These are phyloP conservation scores for Kazachstania sp. DNA, from an alignment of 1,139 yeast genomes.

Conservation along the genomic window DNA sequence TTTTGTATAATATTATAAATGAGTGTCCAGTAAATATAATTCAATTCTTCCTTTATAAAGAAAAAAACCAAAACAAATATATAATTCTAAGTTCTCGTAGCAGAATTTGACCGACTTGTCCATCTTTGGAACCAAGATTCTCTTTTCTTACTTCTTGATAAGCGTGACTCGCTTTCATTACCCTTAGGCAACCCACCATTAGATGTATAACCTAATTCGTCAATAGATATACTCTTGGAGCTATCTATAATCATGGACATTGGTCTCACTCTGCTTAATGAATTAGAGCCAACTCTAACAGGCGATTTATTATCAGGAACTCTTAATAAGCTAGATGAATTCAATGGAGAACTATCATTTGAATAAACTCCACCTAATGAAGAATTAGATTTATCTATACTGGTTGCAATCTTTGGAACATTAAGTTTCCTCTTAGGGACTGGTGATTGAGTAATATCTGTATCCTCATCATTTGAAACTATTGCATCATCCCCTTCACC, in stretches of 20 bases:
- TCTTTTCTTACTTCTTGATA: constrained; percentile 22
- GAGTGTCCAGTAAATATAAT: not conserved
- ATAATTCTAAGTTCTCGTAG: constrained; percentile 2
- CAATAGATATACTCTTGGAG: constrained; percentile 15
- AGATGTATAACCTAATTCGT: constrained; percentile 10
- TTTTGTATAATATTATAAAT: not conserved
- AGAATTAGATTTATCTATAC: not conserved
- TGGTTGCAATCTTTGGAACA: not conserved
- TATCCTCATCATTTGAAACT: constrained; percentile 17
- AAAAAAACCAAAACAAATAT: too few species aligned
- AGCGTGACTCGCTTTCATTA: constrained; percentile 11
- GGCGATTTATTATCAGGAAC: constrained; percentile 18
- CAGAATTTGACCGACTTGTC: constrained; percentile 24
- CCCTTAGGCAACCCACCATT: constrained; percentile 12
- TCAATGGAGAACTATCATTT: not conserved
- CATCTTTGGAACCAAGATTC: constrained; percentile 30
- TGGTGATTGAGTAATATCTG: not conserved
- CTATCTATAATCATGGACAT: constrained; percentile 18
- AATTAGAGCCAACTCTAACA: constrained; percentile 9
- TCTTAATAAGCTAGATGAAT: constrained; percentile 10
- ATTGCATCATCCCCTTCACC: constrained; percentile 22
- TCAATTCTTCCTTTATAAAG: not conserved
- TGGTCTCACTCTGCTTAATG: constrained; percentile 17
- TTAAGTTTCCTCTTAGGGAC: not conserved
- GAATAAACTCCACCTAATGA: not conserved